Conservation (phyloP, 2,329 filamentous ascomycete genomes). For the Pyricularia pennisetigena region DNA sequence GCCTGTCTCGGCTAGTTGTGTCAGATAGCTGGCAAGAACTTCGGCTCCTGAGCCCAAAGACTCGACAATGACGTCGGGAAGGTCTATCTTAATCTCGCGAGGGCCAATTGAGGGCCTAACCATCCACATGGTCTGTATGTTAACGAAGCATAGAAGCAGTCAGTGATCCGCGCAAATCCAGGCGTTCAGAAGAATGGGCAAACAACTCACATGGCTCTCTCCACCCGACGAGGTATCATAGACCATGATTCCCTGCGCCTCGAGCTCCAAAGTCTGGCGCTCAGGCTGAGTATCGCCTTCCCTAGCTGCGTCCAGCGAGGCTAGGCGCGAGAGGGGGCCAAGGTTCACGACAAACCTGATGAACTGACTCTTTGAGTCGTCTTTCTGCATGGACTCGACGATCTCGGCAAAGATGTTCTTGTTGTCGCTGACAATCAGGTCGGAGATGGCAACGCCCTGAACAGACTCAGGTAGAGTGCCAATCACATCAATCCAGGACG, state of each 20-base stretch:
- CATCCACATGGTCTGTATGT: conserved; percentile 93
- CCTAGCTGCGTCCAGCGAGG: conserved; percentile 30
- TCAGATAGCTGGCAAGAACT: conserved; percentile 88
- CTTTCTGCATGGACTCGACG: conserved; percentile 79
- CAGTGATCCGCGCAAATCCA: background rate
- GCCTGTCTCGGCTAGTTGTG: conserved; percentile 74
- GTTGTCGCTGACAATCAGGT: conserved; percentile 70
- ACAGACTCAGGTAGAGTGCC: conserved; percentile 67
- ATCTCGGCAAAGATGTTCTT: conserved; percentile 72
- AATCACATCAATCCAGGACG: conserved; percentile 89
- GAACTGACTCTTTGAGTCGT: conserved; percentile 87
- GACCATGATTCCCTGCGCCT: conserved; percentile 97
- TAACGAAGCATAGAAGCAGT: conserved; percentile 1
- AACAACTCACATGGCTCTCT: conserved; percentile 72
- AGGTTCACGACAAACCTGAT: conserved; percentile 69
- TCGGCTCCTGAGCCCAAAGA: conserved; percentile 91
- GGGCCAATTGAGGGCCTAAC: conserved; percentile 82
- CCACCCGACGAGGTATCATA: conserved; percentile 81
- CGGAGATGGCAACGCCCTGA: conserved; percentile 66
- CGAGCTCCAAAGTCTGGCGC: conserved; percentile 62
- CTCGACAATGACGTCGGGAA: conserved; percentile 81
- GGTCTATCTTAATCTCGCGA: conserved; percentile 89
- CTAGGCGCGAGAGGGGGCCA: conserved; percentile 58
- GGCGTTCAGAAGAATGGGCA: background rate
- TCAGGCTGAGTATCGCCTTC: conserved; percentile 25